Evolutionary conservation across 371 early-diverging fungal species (phyloP).

Genomic region (Actinomortierella wolfii): DNA sequence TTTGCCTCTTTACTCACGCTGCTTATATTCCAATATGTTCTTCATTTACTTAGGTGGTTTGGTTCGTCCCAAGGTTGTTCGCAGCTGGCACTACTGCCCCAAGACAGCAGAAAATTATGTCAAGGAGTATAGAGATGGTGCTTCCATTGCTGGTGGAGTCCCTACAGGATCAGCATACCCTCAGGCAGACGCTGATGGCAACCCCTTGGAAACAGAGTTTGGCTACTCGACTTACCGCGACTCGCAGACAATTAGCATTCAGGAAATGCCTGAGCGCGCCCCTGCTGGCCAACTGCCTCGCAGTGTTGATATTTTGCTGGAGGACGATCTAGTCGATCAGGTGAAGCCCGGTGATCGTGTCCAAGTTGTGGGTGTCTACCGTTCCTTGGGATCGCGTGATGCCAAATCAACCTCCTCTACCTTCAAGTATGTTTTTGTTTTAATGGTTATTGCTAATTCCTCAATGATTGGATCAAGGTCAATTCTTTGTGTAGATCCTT

Average conservation of each 20-base stretch:
- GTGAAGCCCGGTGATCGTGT: slow-evolving; percentile 99
- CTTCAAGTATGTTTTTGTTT: slow-evolving; percentile 64
- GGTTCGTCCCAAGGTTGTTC: slow-evolving; percentile 96
- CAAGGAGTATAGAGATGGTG: slow-evolving; percentile 93
- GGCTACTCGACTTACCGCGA: slow-evolving; percentile 95
- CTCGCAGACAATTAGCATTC: slow-evolving; percentile 95
- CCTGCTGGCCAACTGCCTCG: slow-evolving; percentile 98
- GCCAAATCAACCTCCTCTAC: slow-evolving; percentile 80
- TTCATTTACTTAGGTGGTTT: slow-evolving; percentile 76
- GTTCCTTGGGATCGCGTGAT: slow-evolving; percentile 82
- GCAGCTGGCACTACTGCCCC: slow-evolving; percentile 95
- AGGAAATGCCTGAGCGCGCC: slow-evolving; percentile 99
- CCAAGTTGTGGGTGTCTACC: slow-evolving; percentile 94
- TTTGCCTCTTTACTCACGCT: too few relatives aligned
- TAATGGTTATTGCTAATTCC: neutral
- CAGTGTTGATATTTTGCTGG: slow-evolving; percentile 95
- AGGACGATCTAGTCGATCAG: slow-evolving; percentile 96
- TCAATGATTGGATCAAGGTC: neutral
- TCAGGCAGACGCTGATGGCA: slow-evolving; percentile 93
- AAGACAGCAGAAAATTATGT: slow-evolving; percentile 80
- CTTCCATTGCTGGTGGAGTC: slow-evolving; percentile 61
- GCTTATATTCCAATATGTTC: too few relatives aligned
- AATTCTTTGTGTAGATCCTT: neutral
- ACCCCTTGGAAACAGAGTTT: slow-evolving; percentile 93
- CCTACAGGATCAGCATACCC: slow-evolving; percentile 80